A percentile compares a stretch with the other conserved stretches of the same genome.
Evolutionary conservation across 305 asterid species (phyloP).

Genomic region (Fraxinus xanthoxyloides): DNA sequence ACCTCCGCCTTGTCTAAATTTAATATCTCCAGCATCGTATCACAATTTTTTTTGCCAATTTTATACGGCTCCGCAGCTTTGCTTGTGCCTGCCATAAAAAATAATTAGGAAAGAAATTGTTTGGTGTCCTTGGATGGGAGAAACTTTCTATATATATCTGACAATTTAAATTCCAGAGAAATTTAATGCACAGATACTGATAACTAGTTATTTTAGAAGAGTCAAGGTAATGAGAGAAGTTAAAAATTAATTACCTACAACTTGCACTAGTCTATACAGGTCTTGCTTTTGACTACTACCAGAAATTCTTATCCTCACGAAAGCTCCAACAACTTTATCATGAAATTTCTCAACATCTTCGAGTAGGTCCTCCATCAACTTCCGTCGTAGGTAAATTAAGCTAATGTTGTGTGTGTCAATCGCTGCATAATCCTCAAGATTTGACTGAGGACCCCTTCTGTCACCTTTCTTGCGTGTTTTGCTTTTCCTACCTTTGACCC

Average conservation of each 20-base stretch:
- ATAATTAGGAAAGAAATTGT: not conserved
- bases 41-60: conserved; percentile 83
- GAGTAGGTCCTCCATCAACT: conserved; percentile 96
- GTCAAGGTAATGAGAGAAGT: conserved; percentile 2
- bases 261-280: conserved; percentile 94
- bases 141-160: not conserved
- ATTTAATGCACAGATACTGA: not conserved
- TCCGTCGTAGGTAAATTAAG: conserved; percentile 81
- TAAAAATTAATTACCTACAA: conserved; percentile 61
- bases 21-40: conserved; percentile 78
- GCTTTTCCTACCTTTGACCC: conserved; percentile 73
- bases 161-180: not conserved
- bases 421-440: conserved; percentile 97
- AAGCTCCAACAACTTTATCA: conserved; percentile 82
- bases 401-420: conserved; percentile 88
- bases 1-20: conserved; percentile 92
- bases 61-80: conserved; percentile 82
- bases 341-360: conserved; percentile 76
- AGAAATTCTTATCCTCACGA: conserved; percentile 92
- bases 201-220: not conserved
- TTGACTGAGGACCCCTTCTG: conserved; percentile 68
- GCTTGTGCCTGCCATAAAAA: conserved; percentile 72
- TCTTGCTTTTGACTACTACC: conserved; percentile 93
- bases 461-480: conserved; percentile 71
- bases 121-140: not conserved